Percentiles rank a stretch among this genome's conserved stretches.
Evolutionary conservation across 176 grass and related monocot species (phyloP).

Genomic region (Hordeum vulgare): MorexV3_pseudomolecules_assembly NC_058524.1:24767496-24767995

Average conservation of each 20-base stretch:
- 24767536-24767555: no score
- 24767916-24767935: background rate
- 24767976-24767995: constrained; percentile 91
- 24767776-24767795: constrained; percentile 64
- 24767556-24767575: no score
- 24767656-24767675: background rate
- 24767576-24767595: background rate
- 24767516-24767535: no score
- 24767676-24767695: background rate
- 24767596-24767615: background rate
- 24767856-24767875: constrained; percentile 72
- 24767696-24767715: background rate
- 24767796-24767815: constrained; percentile 91
- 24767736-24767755: constrained; percentile 7
- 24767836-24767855: constrained; percentile 88
- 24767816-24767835: constrained; percentile 74
- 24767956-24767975: constrained; percentile 64
- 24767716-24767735: background rate
- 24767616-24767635: background rate
- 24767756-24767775: background rate
- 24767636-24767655: background rate
- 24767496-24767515: no score
- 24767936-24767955: constrained; percentile 1
- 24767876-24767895: constrained; percentile 20
- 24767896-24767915: background rate